These are phyloP conservation scores for Leishmania tarentolae DNA, from an alignment of 208 protist species.

Conservation along the genomic window DNA sequence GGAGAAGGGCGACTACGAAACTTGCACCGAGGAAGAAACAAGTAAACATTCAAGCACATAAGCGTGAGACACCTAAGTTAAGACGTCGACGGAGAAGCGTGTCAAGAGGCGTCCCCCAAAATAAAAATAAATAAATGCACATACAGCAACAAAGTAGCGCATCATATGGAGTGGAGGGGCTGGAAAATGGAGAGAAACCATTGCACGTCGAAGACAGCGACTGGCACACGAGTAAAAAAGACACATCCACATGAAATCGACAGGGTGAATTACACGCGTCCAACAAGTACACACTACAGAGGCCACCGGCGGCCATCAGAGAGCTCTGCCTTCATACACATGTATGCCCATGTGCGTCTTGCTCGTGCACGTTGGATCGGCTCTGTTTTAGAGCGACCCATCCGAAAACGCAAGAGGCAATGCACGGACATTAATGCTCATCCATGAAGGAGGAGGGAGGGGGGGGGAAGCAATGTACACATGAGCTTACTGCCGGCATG, in stretches of 20 bases:
- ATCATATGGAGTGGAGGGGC: background rate
- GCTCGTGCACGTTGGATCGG: background rate
- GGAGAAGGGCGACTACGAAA: no score
- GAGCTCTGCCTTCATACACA: background rate
- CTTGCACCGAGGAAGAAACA: background rate
- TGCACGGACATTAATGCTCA: background rate
- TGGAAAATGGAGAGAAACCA: background rate
- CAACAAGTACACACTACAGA: background rate
- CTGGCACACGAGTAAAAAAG: background rate
- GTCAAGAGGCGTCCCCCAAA: background rate
- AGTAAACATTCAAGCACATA: background rate
- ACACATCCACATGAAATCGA: background rate
- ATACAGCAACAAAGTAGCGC: background rate
- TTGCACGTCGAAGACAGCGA: background rate
- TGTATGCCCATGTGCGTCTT: background rate
- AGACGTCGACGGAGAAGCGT: background rate
- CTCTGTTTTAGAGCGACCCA: background rate
- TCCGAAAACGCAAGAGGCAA: background rate
- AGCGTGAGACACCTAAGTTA: background rate
- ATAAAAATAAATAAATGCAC: conserved; percentile 6
- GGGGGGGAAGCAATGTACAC: background rate
- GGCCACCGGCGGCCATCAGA: background rate
- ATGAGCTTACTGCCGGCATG: background rate
- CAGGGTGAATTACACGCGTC: background rate
- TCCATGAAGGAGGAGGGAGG: background rate